Evolutionary conservation across 495 filamentous ascomycete genomes (phyloP), one percentile per base, ranked within the genome.

Genomic region (Coniosporium apollinis): DNA sequence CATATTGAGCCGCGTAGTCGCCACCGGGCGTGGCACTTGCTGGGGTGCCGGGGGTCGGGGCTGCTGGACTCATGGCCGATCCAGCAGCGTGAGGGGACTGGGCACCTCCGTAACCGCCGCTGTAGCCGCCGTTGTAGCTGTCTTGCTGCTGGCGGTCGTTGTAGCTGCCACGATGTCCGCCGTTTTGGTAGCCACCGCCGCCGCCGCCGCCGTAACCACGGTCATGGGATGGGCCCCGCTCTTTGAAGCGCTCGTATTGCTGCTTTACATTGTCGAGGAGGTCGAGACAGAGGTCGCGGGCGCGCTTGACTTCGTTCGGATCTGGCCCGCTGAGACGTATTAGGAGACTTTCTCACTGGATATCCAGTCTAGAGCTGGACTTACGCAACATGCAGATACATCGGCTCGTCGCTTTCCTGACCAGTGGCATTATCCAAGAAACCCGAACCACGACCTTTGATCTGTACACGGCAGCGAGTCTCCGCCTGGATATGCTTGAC

Each of bases 401-500:
- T 94, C 1, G 79, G 66, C 46, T 97, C 89, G 30, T 97, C 87
- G 42, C 83, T 93, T 58, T 97, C 89, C 13, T 63, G 67, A 33
- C 74, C 73, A 15, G 86, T 86, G 19, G 72, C 73, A 11, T 72
- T 72, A 50, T 97, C 89, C 47, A 86, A 74, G 50, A 91, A 97
- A 11, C 86, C 87, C 24, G 89, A 96, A n/a, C 84, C 84, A 36
- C 82, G 81, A 22, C 89, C 89, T 48, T 96, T 97, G 59, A 97
- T 94, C 51, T 96, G 89, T 11, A 97, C 89, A 46, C 84, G 80
- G 53, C 89, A 94, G 30, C 79, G 66, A 20, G 89, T 94, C 55
- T 91, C 82, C 50, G 82, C 74, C 54, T 96, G 87, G 47, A 97
- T 94, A 48, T 94, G 82, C 57, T 97, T 97, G 28, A 97, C 89